Conservation (phyloP, 768 basidiomycete species). For the Lentinula aciculospora region DNA sequence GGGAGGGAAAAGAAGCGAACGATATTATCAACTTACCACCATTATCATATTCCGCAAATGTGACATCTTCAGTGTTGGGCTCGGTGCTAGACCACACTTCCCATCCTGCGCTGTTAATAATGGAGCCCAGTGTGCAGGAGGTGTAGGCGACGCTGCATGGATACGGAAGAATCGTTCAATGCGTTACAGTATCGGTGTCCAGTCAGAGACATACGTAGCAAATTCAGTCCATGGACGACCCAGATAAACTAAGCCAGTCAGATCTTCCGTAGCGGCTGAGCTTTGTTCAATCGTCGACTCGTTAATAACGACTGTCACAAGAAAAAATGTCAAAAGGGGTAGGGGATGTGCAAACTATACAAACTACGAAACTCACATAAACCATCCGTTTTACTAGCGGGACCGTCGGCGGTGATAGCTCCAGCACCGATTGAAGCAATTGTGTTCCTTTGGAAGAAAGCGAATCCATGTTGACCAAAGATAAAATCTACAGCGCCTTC, state of each 20-base stretch:
- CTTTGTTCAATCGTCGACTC: constrained; percentile 12
- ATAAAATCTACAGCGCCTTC: constrained; percentile 20
- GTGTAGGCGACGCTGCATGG: constrained; percentile 18
- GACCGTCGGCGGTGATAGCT: constrained; percentile 20
- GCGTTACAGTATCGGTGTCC: too few relatives aligned
- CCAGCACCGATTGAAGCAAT: constrained; percentile 20
- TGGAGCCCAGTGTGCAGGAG: constrained; percentile 14
- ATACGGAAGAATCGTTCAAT: not conserved
- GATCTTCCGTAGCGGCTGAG: constrained; percentile 12
- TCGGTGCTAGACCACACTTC: constrained; percentile 18
- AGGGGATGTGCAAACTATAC: not conserved
- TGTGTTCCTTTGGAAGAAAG: constrained; percentile 18
- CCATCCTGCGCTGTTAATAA: constrained; percentile 23
- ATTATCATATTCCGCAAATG: constrained; percentile 19
- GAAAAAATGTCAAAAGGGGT: too few relatives aligned
- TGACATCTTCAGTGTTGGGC: constrained; percentile 21
- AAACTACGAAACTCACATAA: constrained; percentile 9
- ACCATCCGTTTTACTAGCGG: constrained; percentile 12
- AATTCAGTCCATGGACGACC: constrained; percentile 20
- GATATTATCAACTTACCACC: constrained; percentile 11
- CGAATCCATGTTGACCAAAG: constrained; percentile 17
- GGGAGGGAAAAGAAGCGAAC: too few relatives aligned
- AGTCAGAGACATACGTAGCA: constrained; percentile 9
- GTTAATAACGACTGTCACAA: constrained; percentile 7
- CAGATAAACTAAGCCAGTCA: constrained; percentile 18